Evolutionary conservation across 2,329 filamentous ascomycete species (phyloP).

Genomic region (Tolypocladium ovalisporum): DNA sequence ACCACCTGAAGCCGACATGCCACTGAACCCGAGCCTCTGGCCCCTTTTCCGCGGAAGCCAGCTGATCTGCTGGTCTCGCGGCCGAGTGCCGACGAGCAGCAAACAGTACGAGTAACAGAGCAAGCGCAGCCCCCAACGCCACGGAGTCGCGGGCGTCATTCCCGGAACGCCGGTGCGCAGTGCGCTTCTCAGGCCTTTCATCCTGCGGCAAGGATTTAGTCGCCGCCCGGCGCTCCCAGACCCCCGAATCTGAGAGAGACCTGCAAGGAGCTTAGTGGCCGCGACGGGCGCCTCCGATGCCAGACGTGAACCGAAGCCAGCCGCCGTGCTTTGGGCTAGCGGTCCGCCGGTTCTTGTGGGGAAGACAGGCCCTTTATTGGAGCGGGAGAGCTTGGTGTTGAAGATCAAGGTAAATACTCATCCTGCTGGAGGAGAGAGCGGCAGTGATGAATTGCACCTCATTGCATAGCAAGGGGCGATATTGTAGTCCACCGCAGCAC

Average conservation of each 20-base stretch:
- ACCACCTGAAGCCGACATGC: not conserved
- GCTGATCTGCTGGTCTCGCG: not conserved
- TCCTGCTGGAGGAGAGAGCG: not conserved
- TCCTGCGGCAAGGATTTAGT: not conserved
- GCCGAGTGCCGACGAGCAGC: not conserved
- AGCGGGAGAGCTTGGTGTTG: too few relatives aligned
- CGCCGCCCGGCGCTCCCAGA: not conserved
- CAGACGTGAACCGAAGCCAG: slow-evolving; percentile 6
- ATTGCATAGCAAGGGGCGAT: not conserved
- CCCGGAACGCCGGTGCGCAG: not conserved
- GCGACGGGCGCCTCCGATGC: not conserved
- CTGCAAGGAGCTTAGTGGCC: not conserved
- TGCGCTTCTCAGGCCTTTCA: not conserved
- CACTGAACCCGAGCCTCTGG: not conserved
- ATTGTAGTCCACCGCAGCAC: not conserved
- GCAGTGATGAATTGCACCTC: not conserved
- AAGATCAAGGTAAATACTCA: not conserved
- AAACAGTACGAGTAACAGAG: not conserved
- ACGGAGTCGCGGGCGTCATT: not conserved
- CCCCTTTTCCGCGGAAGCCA: not conserved
- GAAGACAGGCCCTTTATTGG: not conserved
- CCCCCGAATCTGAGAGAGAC: not conserved
- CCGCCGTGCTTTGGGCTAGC: slow-evolving; percentile 1
- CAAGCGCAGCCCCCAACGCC: not conserved
- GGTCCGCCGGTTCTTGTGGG: not conserved